Evolutionary conservation across 1,284 basidiomycete species (phyloP).

Genomic region (Athelia sp.): DNA sequence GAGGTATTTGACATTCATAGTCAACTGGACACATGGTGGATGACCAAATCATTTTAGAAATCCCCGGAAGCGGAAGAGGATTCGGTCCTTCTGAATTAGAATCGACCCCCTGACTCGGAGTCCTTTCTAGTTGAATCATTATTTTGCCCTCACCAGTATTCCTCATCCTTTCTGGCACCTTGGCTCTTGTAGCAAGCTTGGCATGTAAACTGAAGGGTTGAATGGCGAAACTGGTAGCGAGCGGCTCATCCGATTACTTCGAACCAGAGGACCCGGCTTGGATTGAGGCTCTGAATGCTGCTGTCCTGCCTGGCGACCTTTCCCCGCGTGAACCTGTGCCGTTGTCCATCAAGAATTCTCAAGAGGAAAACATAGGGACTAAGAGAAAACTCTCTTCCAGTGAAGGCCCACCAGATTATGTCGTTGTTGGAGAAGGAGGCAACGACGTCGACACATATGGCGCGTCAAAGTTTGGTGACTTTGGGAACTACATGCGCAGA

Average conservation of each 20-base stretch:
- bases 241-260: constrained; percentile 51
- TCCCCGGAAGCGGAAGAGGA: too few relatives aligned
- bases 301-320: constrained; percentile 43
- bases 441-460: constrained; percentile 56
- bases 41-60: too few relatives aligned
- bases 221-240: constrained; percentile 1
- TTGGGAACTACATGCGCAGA: constrained; percentile 83
- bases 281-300: constrained; percentile 41
- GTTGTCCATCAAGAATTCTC: background rate
- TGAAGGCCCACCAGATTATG: background rate
- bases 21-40: too few relatives aligned
- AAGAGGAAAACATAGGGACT: background rate
- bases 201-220: too few relatives aligned
- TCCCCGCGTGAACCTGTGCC: background rate
- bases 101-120: too few relatives aligned
- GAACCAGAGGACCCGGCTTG: constrained; percentile 53
- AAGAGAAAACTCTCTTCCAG: background rate
- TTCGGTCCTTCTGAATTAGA: too few relatives aligned
- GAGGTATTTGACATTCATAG: too few relatives aligned
- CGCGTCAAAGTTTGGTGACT: constrained; percentile 76
- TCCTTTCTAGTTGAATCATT: too few relatives aligned
- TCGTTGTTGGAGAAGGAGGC: constrained; percentile 3
- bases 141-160: too few relatives aligned
- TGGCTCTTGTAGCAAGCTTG: too few relatives aligned
- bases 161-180: too few relatives aligned